Percentiles rank a stretch among this genome's conserved stretches.
phyloP scores from a whole-genome alignment of 2,329 filamentous ascomycete genomes.

The Acarospora socialis region DNA sequence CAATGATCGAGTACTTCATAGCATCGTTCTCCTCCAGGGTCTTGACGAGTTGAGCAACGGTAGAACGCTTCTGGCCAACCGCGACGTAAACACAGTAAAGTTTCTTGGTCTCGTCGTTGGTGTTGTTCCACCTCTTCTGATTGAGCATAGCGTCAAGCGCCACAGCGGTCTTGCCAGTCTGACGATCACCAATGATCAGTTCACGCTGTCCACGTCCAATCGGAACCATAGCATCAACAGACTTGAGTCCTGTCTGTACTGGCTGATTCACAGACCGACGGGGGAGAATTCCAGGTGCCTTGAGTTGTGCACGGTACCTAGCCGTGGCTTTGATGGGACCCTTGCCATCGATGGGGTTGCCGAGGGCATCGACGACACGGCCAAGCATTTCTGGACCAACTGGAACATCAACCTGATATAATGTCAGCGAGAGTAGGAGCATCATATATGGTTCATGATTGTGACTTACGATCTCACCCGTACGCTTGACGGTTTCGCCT shows the following conservation, averaged over 20 bases:
- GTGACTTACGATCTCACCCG: constrained; percentile 84
- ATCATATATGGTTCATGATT: constrained; percentile 2
- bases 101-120: constrained; percentile 86
- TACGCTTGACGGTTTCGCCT: constrained; percentile 99
- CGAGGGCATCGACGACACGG: constrained; percentile 95
- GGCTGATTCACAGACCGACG: constrained; percentile 96
- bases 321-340: constrained; percentile 84
- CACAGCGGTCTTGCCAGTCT: constrained; percentile 99
- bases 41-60: constrained; percentile 98
- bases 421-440: background rate
- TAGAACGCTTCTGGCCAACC: constrained; percentile 98
- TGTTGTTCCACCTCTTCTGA: constrained; percentile 95
- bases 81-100: constrained; percentile 99
- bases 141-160: constrained; percentile 96
- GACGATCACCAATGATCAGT: constrained; percentile 99
- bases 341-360: constrained; percentile 99
- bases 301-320: constrained; percentile 93
- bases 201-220: constrained; percentile 99
- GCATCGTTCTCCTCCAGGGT: constrained; percentile 99
- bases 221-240: constrained; percentile 97
- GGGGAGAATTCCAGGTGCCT: constrained; percentile 96
- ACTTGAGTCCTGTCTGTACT: constrained; percentile 98
- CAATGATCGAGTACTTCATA: constrained; percentile 93
- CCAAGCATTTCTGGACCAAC: constrained; percentile 87
- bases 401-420: constrained; percentile 73